These are phyloP conservation scores for Xylariaceae sp. DNA, from an alignment of 2,329 filamentous ascomycete genomes.

Conservation along the genomic window DNA sequence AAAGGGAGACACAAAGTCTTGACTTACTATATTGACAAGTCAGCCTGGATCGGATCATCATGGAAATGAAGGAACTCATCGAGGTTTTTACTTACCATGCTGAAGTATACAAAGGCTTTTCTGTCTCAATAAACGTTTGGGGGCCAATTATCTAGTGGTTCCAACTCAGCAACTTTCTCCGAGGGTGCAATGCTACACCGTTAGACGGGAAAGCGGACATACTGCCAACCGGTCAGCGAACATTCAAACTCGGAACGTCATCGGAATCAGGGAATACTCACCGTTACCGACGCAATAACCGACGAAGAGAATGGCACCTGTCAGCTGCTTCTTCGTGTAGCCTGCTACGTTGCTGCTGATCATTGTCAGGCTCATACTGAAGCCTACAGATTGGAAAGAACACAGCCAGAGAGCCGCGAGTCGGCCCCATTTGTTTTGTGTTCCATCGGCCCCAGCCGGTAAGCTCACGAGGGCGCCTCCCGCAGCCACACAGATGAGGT, in stretches of 20 bases:
- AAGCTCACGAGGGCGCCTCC: conserved; percentile 49
- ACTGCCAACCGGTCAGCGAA: conserved; percentile 11
- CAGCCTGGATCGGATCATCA: neutral
- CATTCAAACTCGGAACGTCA: neutral
- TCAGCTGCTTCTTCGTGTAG: conserved; percentile 34
- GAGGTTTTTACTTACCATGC: conserved; percentile 30
- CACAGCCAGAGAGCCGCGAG: conserved; percentile 52
- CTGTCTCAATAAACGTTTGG: conserved; percentile 38
- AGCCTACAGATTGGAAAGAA: conserved; percentile 32
- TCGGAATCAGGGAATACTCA: neutral
- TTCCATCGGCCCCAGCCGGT: conserved; percentile 32
- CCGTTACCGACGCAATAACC: conserved; percentile 31
- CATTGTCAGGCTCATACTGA: conserved; percentile 33
- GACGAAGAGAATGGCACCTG: conserved; percentile 32
- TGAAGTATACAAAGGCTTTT: conserved; percentile 45
- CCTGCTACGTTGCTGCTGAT: conserved; percentile 34
- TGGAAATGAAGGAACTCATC: neutral
- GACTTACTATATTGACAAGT: conserved; percentile 9
- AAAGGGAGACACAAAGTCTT: neutral
- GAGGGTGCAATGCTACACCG: no score
- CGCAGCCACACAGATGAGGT: conserved; percentile 50
- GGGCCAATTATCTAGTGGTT: conserved; percentile 19
- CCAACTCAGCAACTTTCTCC: neutral
- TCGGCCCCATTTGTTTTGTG: conserved; percentile 49
- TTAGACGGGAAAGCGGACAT: neutral